Conservation (phyloP, 805 yeast genomes). For the Teunomyces pallodes region DNA sequence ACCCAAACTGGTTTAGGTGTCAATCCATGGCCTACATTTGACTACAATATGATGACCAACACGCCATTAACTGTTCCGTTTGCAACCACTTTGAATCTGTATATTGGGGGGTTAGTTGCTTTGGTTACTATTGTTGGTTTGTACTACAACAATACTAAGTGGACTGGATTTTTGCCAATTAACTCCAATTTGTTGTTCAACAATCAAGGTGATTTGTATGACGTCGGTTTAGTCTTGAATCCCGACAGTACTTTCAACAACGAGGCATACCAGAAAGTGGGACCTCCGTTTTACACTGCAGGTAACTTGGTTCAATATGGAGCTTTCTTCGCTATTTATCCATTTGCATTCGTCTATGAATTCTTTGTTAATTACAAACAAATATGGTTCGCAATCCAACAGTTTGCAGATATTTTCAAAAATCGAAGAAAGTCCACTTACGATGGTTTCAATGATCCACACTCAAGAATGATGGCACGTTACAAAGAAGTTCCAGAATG, state of each 20-base stretch:
- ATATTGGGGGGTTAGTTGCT: conserved; percentile 19
- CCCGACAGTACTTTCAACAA: conserved; percentile 13
- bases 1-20: conserved; percentile 46
- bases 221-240: conserved; percentile 8
- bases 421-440: conserved; percentile 6
- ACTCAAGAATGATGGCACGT: conserved; percentile 25
- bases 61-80: conserved; percentile 19
- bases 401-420: conserved; percentile 1
- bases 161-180: conserved; percentile 28
- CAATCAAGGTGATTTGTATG: conserved; percentile 20
- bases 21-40: conserved; percentile 54
- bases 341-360: conserved; percentile 17
- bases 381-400: conserved; percentile 1
- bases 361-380: conserved; percentile 1
- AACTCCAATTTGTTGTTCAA: conserved; percentile 22
- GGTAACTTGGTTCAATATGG: conserved; percentile 27
- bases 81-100: conserved; percentile 18
- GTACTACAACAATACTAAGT: conserved; percentile 24
- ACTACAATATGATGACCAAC: conserved; percentile 43
- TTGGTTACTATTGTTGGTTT: conserved; percentile 22
- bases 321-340: conserved; percentile 25
- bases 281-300: conserved; percentile 32
- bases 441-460: conserved; percentile 22
- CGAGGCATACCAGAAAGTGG: conserved; percentile 18
- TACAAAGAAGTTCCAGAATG: conserved; percentile 39